Evolutionary conservation across 148 eudicot species (phyloP), one percentile per base, ranked within the genome.

Genomic region (Polygonum maritimum): DNA sequence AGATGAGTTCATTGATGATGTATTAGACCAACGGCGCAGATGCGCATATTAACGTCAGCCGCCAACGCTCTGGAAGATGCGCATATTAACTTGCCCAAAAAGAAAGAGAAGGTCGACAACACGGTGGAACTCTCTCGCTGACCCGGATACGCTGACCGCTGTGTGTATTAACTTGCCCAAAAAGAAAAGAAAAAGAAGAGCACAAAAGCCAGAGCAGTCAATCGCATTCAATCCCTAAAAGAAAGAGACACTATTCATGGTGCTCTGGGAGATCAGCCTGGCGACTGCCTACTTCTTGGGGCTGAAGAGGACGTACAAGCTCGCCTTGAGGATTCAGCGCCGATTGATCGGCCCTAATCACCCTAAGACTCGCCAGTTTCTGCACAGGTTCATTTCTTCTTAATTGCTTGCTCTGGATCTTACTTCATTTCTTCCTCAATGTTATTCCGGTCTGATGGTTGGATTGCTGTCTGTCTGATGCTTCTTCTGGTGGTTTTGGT

Each of bases 261-360:
- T 91, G 84, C 74, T 94, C 44, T 95, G 98, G 98, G 98, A 92
- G 81, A 86, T 95, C 10, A 84, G 96, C 76, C 77, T 90, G 78
- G 90, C 84, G 54, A 92, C 98, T 4, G 94, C 98, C 1, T 95
- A 95, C 82, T 89, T 92, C 81, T 49, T 95, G 77, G 98, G 98
- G 2, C 78, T 95, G 57, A 88, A 83, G 58, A 84, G 89, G 80
- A 92, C 98, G 21, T 90, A 90, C 79, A 88, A 79, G 75, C 92
- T 87, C 41, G 90, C 91, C 52, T 84, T 90, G 79, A 89, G 74
- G 88, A 83, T 85, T 82, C 94, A 95, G 72, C 94, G 96, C 48
- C 90, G 89, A 75, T 63, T 95, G 13, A 80, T 90, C 49, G 76
- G 84, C 80, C 84, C 88, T 21, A 83, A 83, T 3, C 83, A 79